Percentiles rank a stretch among this genome's conserved stretches.
phyloP scores from a whole-genome alignment of 441 rosid species.

The Pelargonium citronellum region DNA sequence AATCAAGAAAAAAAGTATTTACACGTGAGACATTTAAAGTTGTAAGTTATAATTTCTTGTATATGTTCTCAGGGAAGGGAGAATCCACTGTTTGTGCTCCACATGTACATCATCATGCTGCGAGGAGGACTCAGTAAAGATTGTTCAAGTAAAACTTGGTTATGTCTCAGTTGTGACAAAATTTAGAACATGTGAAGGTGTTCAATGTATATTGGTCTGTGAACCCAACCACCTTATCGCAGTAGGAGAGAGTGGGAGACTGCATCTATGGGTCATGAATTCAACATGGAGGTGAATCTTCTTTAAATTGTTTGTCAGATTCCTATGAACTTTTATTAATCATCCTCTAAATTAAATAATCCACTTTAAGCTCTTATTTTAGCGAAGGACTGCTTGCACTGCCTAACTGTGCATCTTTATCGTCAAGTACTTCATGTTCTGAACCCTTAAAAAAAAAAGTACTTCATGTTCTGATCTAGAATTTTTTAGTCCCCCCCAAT shows the following conservation, averaged over 20 bases:
- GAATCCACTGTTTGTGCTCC: conserved; percentile 62
- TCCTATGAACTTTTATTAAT: conserved; percentile 8
- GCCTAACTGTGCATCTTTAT: conserved; percentile 2
- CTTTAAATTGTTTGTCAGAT: conserved; percentile 13
- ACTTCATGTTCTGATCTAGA: no score
- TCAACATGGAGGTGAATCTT: conserved; percentile 67
- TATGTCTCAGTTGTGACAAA: conserved; percentile 58
- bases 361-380: conserved; percentile 13
- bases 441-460: no score
- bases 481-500: neutral
- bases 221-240: conserved; percentile 61
- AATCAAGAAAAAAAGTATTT: conserved; percentile 9
- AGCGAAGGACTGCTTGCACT: neutral
- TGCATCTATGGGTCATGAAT: conserved; percentile 78
- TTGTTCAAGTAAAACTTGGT: conserved; percentile 63
- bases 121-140: conserved; percentile 51
- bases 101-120: conserved; percentile 51
- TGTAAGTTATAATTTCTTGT: conserved; percentile 19
- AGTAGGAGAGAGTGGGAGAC: conserved; percentile 61
- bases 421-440: conserved; percentile 11
- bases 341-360: neutral
- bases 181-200: conserved; percentile 45
- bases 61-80: conserved; percentile 50
- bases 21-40: conserved; percentile 9
- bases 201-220: conserved; percentile 58